Base-by-base conservation (phyloP, 306 rosid genomes). In the Quercus cerris region DNA sequence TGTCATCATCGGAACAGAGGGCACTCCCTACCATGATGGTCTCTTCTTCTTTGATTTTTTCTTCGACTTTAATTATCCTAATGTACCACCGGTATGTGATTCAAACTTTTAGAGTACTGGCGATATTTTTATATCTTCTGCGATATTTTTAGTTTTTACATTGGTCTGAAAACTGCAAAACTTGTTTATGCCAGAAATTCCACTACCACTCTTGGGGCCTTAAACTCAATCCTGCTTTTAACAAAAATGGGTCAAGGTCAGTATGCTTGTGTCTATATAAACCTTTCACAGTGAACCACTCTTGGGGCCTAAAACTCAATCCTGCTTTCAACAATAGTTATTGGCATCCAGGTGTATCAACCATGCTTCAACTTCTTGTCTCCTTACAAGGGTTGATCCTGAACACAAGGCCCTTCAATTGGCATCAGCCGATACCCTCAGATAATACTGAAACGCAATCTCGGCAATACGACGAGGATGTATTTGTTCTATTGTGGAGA, bases 1-100 rank as follows among this genome's bases (percentile, higher is more conserved):
- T 78, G 97, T 90, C 61, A 94, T 94, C 76, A 77, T 94, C 78
- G 98, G 97, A 75, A 94, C 97, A 18, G 91, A 92, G 85, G 98
- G 98, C 74, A 94, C 98, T 41, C 98, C 98, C 70, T 94, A 94
- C 85, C 98, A 94, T 77, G 97, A 94, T 75, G 97, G 97, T 63
- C 88, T 94, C 75, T 94, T 89, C 89, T 94, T 92, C 82, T 94
- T 94, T 73, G 97, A 94, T 81, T 84, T 92, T 78, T 87, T 69
- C 85, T 91, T 94, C 79, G 97, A 97, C 25, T 33, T 61, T 62
- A 66, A 28, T 75, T 91, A 92, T 75, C 98, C 98, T 25, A 87
- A 80, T 81, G 83, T 70, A 54, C 97, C 98, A 5, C 97, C 98
- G 81, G 98, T 94, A 88, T 73, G 93, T 82, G 27, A 73, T 81